Percentiles rank a stretch among this genome's conserved stretches.
Conservation (phyloP, 2,329 filamentous ascomycete genomes). For the Paecilomyces variotii region DNA sequence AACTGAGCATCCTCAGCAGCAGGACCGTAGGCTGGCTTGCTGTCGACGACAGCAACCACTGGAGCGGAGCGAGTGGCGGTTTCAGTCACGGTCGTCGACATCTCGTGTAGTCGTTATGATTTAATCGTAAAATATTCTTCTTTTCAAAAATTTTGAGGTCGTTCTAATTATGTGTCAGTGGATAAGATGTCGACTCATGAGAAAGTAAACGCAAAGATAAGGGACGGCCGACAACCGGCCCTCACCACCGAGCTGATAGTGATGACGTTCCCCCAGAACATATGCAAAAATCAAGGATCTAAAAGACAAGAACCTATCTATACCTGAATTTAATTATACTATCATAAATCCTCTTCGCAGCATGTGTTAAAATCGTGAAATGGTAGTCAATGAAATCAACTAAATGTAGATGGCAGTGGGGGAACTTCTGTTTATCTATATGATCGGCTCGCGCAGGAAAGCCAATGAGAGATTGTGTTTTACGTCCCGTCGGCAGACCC, state of each 20-base stretch:
- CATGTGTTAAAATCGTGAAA: not conserved
- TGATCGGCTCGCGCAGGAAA: not conserved
- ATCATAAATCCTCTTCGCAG: not conserved
- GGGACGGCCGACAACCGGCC: not conserved
- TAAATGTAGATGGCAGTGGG: not conserved
- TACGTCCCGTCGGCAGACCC: not conserved
- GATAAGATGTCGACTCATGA: not conserved
- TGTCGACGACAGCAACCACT: constrained; percentile 2
- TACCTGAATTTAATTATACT: not conserved
- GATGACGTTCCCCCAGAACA: not conserved
- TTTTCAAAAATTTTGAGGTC: not conserved
- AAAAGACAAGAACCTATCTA: not conserved
- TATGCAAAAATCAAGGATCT: not conserved
- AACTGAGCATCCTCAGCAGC: constrained; percentile 13
- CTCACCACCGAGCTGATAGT: not conserved
- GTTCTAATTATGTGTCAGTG: not conserved
- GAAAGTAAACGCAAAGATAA: not conserved
- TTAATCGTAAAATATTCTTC: not conserved
- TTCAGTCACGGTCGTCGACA: constrained; percentile 1
- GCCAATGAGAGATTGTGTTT: not conserved
- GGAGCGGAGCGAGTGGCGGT: not conserved
- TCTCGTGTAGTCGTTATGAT: not conserved
- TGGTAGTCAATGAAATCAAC: not conserved
- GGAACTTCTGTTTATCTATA: not conserved
- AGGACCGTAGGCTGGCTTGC: not conserved